phyloP scores from a whole-genome alignment of 306 rosid genomes.

The Rosa multiflora region DNA sequence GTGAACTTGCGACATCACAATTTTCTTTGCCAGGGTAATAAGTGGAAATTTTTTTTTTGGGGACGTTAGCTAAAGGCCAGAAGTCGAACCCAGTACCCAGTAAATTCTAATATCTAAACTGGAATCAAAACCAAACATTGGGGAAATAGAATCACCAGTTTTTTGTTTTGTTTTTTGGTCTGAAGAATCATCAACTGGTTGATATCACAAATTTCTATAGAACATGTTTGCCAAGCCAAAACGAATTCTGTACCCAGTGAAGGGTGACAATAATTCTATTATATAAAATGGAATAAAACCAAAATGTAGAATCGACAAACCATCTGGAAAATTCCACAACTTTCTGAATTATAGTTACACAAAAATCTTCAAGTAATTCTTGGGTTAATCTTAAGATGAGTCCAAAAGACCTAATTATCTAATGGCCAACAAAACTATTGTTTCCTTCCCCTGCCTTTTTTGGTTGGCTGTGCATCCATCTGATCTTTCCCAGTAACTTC shows the following conservation, averaged over 20 bases:
- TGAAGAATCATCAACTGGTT: not conserved
- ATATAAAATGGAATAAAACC: not conserved
- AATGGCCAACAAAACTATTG: constrained; percentile 41
- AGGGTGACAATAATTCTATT: not conserved
- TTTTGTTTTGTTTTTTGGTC: not conserved
- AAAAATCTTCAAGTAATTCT: constrained; percentile 23
- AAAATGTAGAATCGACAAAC: not conserved
- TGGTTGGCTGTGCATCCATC: constrained; percentile 61
- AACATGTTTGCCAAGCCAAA: not conserved
- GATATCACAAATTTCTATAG: not conserved
- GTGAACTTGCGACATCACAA: not conserved
- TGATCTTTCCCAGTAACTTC: constrained; percentile 89
- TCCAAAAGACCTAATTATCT: constrained; percentile 18
- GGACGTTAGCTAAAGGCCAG: too few relatives aligned
- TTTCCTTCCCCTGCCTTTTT: constrained; percentile 88
- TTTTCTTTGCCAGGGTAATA: not conserved
- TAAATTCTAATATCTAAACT: not conserved
- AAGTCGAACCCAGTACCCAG: too few relatives aligned
- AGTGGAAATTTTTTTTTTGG: not conserved
- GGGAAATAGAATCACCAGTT: not conserved
- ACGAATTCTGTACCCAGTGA: not conserved
- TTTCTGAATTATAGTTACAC: constrained; percentile 4
- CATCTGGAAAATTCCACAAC: constrained; percentile 15
- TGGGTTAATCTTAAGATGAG: constrained; percentile 21
- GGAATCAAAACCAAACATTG: not conserved